Base-by-base conservation (phyloP, 306 rosid genomes). In the Rosa chinensis region DNA sequence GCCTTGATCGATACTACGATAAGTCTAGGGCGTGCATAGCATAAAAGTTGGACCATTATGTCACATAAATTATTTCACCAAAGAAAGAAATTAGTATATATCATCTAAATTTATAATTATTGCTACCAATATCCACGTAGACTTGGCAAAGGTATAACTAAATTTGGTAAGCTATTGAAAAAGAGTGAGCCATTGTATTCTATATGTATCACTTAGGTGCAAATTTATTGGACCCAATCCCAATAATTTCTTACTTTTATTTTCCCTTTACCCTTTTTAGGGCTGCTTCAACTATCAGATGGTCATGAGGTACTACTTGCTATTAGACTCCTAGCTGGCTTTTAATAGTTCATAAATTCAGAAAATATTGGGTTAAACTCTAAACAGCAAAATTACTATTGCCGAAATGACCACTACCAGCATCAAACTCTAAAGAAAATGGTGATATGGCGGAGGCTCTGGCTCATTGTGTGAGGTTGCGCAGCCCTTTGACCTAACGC, bases 121-220 rank as follows among this genome's bases (percentile, higher is more conserved):
- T 39, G 78, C 42, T 73, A 25, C 77, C 77, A 40, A 21, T 9
- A 48, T 71, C 13, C 8, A 47, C 18, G 4, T 73, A 11, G 45
- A 50, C 76, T 49, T 72, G 47, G 45, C 45, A 52, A 61, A 18
- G 16, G 32, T n/a, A 2, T 14, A 40, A 9, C 55, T 20, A 23
- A 58, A 42, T 43, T 23, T 23, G 28, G 78, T 58, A 75, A 44
- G 70, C 44, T 75, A 13, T 75, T 61, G 32, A 61, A 75, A 75
- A 61, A 61, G 58, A 61, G 32, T 3, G 58, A 59, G 42, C 69
- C 10, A 13, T 74, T 55, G 23, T 5, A 12, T 42, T 12, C 43
- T 21, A 23, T 58, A 59, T 42, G 23, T 16, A 61, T 43, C 43
- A 23, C 69, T 43, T 42, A 74, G 68, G 40, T 39, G 39, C 37